These are phyloP conservation scores for Solidago caesia DNA, from an alignment of 129 eudicot genomes.

Conservation along the genomic window DNA sequence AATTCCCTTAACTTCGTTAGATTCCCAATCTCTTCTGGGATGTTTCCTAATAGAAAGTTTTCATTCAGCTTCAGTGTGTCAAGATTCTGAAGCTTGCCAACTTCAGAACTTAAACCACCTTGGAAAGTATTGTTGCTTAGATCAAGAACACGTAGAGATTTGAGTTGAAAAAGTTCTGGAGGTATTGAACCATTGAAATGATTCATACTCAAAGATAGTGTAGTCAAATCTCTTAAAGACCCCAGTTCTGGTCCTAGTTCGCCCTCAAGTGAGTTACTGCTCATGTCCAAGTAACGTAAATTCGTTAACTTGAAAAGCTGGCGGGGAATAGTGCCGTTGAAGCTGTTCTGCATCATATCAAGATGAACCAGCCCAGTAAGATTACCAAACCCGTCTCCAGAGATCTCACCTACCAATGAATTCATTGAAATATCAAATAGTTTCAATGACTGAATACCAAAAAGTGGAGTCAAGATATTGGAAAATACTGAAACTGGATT, in stretches of 20 bases:
- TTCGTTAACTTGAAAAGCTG: conserved; percentile 33
- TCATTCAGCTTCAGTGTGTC: conserved; percentile 36
- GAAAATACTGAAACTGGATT: conserved; percentile 16
- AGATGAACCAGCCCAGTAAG: conserved; percentile 49
- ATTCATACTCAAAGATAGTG: conserved; percentile 34
- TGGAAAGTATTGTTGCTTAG: conserved; percentile 38
- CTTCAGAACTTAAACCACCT: conserved; percentile 39
- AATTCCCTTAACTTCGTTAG: conserved; percentile 38
- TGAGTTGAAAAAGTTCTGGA: conserved; percentile 28
- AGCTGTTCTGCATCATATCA: conserved; percentile 47
- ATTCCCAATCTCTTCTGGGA: conserved; percentile 46
- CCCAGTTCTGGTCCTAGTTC: conserved; percentile 31
- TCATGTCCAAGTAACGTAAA: conserved; percentile 45
- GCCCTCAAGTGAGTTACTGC: conserved; percentile 40
- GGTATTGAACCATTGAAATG: conserved; percentile 43
- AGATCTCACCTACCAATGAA: conserved; percentile 36
- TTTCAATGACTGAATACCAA: conserved; percentile 33
- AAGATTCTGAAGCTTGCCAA: conserved; percentile 39
- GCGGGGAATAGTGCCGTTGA: conserved; percentile 43
- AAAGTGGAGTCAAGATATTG: conserved; percentile 42
- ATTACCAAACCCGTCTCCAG: conserved; percentile 42
- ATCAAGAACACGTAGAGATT: conserved; percentile 39
- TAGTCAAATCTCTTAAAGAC: conserved; percentile 30
- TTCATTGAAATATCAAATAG: conserved; percentile 48
- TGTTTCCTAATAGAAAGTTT: conserved; percentile 38